Conservation (phyloP, 176 grass and related monocot genomes). For the Aegilops bicornis region DNA sequence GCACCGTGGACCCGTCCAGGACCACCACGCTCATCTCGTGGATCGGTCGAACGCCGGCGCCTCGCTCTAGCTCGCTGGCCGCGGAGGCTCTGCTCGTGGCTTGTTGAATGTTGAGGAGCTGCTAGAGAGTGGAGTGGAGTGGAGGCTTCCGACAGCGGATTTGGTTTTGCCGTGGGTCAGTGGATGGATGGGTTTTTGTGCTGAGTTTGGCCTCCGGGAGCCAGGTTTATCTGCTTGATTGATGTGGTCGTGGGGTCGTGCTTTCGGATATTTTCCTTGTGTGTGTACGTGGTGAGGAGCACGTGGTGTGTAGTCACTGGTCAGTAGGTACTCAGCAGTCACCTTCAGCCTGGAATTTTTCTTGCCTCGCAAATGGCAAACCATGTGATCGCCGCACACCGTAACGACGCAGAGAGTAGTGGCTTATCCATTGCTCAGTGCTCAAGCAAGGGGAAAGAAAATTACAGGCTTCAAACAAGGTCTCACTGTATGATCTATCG, state of each 20-base stretch:
- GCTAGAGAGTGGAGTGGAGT: not conserved
- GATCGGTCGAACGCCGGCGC: not conserved
- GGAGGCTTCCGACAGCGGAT: not conserved
- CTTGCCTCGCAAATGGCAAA: not conserved
- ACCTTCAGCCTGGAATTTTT: no score
- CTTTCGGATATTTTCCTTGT: not conserved
- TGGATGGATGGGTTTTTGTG: not conserved
- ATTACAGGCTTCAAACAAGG: no score
- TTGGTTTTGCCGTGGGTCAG: not conserved
- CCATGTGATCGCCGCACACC: not conserved
- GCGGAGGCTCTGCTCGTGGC: not conserved
- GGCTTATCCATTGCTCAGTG: not conserved
- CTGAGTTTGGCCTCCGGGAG: not conserved
- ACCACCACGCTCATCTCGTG: constrained; percentile 68
- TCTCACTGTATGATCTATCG: no score
- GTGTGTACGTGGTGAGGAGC: not conserved
- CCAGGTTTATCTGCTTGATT: not conserved
- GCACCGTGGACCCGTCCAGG: constrained; percentile 79
- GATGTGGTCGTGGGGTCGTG: not conserved
- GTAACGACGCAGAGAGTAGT: not conserved
- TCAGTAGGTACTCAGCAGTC: no score
- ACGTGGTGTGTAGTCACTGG: not conserved
- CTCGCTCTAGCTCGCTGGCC: not conserved
- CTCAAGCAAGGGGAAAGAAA: no score
- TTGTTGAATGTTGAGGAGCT: not conserved